Base-by-base conservation (phyloP, 306 rosid species). In the Styphnolobium japonicum region DNA sequence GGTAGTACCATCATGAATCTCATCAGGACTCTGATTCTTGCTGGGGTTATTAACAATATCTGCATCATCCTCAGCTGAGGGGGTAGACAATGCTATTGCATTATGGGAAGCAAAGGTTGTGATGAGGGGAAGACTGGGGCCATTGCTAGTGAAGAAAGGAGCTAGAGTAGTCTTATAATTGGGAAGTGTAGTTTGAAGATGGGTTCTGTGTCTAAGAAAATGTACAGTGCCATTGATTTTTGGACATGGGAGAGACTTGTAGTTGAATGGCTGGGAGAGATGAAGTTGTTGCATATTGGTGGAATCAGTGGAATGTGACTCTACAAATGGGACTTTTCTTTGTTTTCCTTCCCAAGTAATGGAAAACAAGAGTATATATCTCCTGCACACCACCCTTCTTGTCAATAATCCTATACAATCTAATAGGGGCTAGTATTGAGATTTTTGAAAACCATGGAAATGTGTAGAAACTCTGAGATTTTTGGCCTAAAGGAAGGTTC, bases 231-330 rank as follows among this genome's bases (percentile, higher is more conserved):
- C 19, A 3, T 14, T 70, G 23, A 27, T 4, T 69, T 37, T 76
- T 27, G 73, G 72, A 57, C 68, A 62, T 23, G 79, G 8, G n/a
- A 73, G 19, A 10, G 61, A 43, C 19, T 21, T 68, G 52, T 5
- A 14, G 6, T 73, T 46, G 63, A 83, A 68, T 4, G 43, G 57
- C 15, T 46, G 63, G 15, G 72, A 39, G 71, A 46, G 80, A 61
- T 45, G 66, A 60, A 62, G 76, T 5, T 39, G 81, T 55, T 67
- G 75, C 77, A 82, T 68, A 4, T 25, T 60, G 40, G 46, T 45
- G 55, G 18, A 40, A 31, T n/a, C n/a, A n/a, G n/a, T 18, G 21
- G 72, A 43, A 18, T 43, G 60, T 49, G 51, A 25, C 7, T 46
- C 1, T 21, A 58, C 0, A 65, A 61, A 64, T 22, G 55, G 27